phyloP scores from a whole-genome alignment of 352 stramenopile genomes.

The Pythium sp. region DNA sequence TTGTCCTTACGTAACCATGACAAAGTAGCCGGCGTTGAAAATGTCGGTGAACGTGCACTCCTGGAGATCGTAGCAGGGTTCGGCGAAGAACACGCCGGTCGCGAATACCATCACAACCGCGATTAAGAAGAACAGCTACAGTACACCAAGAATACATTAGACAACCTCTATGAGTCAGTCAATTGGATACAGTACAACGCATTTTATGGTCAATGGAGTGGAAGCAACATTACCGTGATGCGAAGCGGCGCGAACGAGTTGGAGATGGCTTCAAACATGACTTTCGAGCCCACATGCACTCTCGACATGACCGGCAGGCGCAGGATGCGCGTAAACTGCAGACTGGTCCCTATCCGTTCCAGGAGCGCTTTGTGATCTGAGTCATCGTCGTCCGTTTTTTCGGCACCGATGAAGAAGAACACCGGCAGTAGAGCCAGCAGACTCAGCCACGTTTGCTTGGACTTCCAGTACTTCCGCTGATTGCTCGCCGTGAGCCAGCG shows the following conservation, averaged over 20 bases:
- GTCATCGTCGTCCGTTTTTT: not conserved
- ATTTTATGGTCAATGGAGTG: not conserved
- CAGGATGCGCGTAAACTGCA: conserved; percentile 36
- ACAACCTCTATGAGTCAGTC: not conserved
- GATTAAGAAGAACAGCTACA: conserved; percentile 49
- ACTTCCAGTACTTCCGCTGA: conserved; percentile 32
- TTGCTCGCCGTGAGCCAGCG: conserved; percentile 24
- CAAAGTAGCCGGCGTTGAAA: conserved; percentile 58
- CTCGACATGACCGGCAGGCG: conserved; percentile 32
- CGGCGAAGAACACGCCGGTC: conserved; percentile 50
- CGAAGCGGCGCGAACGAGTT: conserved; percentile 40
- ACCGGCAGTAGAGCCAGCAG: conserved; percentile 33
- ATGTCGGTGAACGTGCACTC: conserved; percentile 57
- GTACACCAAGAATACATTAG: not conserved
- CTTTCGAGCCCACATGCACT: conserved; percentile 43
- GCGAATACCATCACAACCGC: conserved; percentile 56
- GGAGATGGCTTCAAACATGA: conserved; percentile 32
- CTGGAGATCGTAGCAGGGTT: conserved; percentile 50
- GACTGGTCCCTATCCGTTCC: not conserved
- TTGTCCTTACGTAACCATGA: conserved; percentile 49
- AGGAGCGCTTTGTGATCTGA: conserved; percentile 18
- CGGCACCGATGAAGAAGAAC: conserved; percentile 24
- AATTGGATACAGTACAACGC: not conserved
- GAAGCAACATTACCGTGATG: conserved; percentile 30
- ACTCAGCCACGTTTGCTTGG: conserved; percentile 27